Conservation (phyloP, 768 basidiomycete species). For the Suillus lakei region DNA sequence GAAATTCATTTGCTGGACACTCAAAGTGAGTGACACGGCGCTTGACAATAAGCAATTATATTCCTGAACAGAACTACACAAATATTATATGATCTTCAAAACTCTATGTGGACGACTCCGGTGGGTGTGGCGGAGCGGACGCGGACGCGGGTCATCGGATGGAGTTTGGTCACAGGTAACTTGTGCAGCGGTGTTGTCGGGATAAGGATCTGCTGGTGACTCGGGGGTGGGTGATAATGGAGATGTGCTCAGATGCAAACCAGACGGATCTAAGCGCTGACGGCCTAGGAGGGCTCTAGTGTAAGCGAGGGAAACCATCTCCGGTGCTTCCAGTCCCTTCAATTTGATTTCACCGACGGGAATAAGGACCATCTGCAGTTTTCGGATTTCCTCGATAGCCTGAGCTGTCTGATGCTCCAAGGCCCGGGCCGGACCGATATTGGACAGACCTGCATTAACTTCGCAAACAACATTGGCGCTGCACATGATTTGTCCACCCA, state of each 20-base stretch:
- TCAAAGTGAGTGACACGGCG: background rate
- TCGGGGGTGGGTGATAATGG: background rate
- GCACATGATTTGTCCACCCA: conserved; percentile 93
- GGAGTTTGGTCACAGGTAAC: background rate
- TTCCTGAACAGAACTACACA: background rate
- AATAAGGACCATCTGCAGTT: conserved; percentile 56
- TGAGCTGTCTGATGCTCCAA: too few species aligned
- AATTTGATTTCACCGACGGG: conserved; percentile 87
- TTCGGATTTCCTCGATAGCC: conserved; percentile 76
- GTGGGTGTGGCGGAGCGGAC: background rate
- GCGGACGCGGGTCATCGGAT: background rate
- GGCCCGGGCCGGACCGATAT: conserved; percentile 53
- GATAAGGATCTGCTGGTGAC: background rate
- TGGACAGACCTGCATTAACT: conserved; percentile 63
- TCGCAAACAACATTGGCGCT: conserved; percentile 87
- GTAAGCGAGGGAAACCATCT: conserved; percentile 86
- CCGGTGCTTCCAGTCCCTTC: conserved; percentile 93
- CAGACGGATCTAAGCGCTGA: conserved; percentile 53
- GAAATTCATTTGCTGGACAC: background rate
- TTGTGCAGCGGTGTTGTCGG: background rate
- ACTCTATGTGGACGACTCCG: background rate
- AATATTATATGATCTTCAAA: background rate
- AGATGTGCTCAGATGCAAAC: conserved; percentile 11
- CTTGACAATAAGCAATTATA: background rate
- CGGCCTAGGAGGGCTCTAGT: conserved; percentile 75